A percentile compares a stretch with the other conserved stretches of the same genome.
These are phyloP conservation scores for Decorospora gaudefroyi DNA, from an alignment of 2,329 filamentous ascomycete species.

Conservation along the genomic window DNA sequence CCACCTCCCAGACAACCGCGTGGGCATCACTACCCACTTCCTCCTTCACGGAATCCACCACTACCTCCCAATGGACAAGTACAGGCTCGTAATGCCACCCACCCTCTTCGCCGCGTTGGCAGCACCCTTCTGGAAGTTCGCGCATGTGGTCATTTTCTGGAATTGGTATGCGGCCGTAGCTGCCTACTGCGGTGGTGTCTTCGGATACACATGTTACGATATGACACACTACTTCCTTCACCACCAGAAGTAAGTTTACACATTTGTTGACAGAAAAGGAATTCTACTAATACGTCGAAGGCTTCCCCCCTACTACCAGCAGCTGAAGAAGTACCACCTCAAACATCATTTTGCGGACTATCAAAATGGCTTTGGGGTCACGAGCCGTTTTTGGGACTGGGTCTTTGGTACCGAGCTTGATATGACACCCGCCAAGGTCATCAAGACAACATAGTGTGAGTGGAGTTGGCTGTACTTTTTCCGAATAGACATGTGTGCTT, in stretches of 20 bases:
- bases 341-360: slow-evolving; percentile 98
- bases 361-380: slow-evolving; percentile 95
- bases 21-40: slow-evolving; percentile 86
- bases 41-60: slow-evolving; percentile 96
- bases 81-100: slow-evolving; percentile 95
- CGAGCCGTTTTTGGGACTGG: slow-evolving; percentile 91
- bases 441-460: slow-evolving; percentile 49
- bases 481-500: slow-evolving; percentile 5
- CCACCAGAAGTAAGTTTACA: slow-evolving; percentile 72
- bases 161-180: slow-evolving; percentile 81
- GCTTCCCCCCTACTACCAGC: slow-evolving; percentile 85
- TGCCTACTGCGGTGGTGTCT: slow-evolving; percentile 86
- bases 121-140: slow-evolving; percentile 88
- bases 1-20: slow-evolving; percentile 86
- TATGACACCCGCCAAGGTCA: slow-evolving; percentile 54
- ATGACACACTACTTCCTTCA: slow-evolving; percentile 98
- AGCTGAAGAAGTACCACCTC: slow-evolving; percentile 96
- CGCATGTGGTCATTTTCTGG: slow-evolving; percentile 78
- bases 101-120: slow-evolving; percentile 83
- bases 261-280: not conserved
- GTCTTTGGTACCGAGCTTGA: slow-evolving; percentile 88
- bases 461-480: not conserved
- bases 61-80: slow-evolving; percentile 98
- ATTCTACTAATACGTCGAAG: slow-evolving; percentile 43
- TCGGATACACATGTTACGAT: slow-evolving; percentile 96